Evolutionary conservation across 2,329 filamentous ascomycete genomes (phyloP), one percentile per base, ranked within the genome.

Genomic region (Phyllosticta capitalensis): DNA sequence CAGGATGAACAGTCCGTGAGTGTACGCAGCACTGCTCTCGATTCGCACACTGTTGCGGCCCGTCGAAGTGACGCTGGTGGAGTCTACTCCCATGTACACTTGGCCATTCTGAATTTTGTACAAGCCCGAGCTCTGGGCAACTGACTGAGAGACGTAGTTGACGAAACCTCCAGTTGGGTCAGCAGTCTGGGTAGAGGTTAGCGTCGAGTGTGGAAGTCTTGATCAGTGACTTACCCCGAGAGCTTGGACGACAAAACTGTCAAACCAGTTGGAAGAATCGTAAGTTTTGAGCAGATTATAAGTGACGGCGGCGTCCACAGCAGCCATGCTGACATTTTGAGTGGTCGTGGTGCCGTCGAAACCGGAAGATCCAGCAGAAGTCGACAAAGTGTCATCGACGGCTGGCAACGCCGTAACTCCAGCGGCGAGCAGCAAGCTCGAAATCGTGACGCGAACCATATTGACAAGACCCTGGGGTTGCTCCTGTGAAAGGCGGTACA

Each of bases 41-140:
- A 75, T 56, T 5, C 73, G 66, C 2, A 75, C 69, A 54, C 71
- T 73, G 50, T 70, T 68, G 10, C 73, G 66, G 0, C 72, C 72
- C 3, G 64, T 21, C 53, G 70, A 59, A 2, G 74, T 65, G 6
- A 63, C 56, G 22, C 64, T 71, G 3, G 59, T 66, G 21, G 64
- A 66, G 59, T 75, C 72, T 9, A 74, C 72, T 17, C 71, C 72
- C 65, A 75, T 72, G 65, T 73, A 73, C 17, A 74, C 69, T 58
- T 73, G 68, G 22, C 65, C 67, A 38, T 68, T 67, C 53, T 69
- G 67, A 14, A 63, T 70, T 53, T 66, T 67, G 22, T 72, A 62
- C 21, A 74, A 63, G 6, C 72, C 72, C 14, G 64, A 60, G 14
- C 65, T 61, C 54, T 72, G 68, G 9, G 72, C 72, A 60, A 69